phyloP scores from a whole-genome alignment of 2,329 filamentous ascomycete genomes.

The Colletotrichum tofieldiae region DNA sequence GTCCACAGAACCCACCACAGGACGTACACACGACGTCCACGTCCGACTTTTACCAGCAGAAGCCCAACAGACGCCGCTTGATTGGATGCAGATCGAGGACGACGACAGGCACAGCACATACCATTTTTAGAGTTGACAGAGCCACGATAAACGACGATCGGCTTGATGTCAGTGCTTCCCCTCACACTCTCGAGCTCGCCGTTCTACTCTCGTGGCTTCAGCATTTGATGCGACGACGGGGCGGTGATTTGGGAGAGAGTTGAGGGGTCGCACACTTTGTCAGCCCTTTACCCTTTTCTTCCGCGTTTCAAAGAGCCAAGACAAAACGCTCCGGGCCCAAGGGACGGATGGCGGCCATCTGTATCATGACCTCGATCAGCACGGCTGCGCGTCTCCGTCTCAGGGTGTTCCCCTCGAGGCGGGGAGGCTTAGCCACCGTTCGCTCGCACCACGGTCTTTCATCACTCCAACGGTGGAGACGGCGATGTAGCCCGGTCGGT shows the following conservation, averaged over 20 bases:
- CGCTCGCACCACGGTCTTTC: slow-evolving; percentile 12
- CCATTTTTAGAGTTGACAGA: slow-evolving; percentile 22
- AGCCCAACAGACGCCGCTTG: background rate
- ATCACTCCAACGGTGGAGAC: slow-evolving; percentile 16
- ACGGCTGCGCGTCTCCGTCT: slow-evolving; percentile 28
- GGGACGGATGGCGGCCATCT: slow-evolving; percentile 26
- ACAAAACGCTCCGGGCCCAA: slow-evolving; percentile 39
- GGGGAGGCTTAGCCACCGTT: slow-evolving; percentile 29
- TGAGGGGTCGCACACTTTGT: slow-evolving; percentile 7
- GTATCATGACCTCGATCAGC: slow-evolving; percentile 23
- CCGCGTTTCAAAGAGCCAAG: slow-evolving; percentile 38
- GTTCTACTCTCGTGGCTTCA: background rate
- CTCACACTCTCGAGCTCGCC: slow-evolving; percentile 14
- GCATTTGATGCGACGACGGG: background rate
- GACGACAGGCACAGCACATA: background rate
- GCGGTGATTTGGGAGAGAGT: background rate
- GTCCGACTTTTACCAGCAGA: background rate
- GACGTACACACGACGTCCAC: background rate
- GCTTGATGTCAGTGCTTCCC: slow-evolving; percentile 15
- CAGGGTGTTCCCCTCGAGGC: slow-evolving; percentile 28
- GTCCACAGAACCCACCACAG: background rate
- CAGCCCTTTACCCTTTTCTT: slow-evolving; percentile 21
- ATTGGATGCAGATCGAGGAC: background rate
- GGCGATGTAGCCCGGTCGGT: background rate
- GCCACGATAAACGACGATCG: slow-evolving; percentile 11